Evolutionary conservation across 306 rosid species (phyloP).

Genomic region (Sindora glabra): DNA sequence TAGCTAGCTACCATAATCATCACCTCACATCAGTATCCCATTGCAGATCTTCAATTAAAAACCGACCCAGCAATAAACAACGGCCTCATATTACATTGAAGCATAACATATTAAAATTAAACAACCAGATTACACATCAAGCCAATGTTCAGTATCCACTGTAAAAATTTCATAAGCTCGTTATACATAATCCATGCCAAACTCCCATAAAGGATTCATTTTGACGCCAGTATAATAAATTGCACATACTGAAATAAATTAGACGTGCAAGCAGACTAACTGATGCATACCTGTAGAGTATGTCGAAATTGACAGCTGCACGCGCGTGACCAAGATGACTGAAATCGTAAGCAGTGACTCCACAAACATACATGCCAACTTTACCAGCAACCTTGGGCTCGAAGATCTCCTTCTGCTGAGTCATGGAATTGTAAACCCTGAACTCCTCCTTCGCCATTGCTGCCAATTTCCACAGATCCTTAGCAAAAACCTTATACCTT

Average conservation of each 20-base stretch:
- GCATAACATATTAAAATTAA: background rate
- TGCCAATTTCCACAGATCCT: background rate
- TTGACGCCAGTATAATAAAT: background rate
- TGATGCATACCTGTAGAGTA: conserved; percentile 54
- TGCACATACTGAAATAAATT: too few relatives aligned
- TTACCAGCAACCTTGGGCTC: conserved; percentile 44
- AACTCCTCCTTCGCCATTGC: conserved; percentile 59
- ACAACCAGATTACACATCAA: background rate
- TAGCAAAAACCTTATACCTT: background rate
- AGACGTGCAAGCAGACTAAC: background rate
- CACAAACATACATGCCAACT: conserved; percentile 88
- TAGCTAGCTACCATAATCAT: background rate
- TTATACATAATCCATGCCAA: background rate
- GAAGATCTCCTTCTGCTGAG: conserved; percentile 74
- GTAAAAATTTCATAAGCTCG: background rate
- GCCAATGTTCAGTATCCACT: background rate
- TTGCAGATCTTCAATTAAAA: background rate
- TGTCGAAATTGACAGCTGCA: conserved; percentile 80
- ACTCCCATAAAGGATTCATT: background rate
- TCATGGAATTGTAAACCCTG: conserved; percentile 76
- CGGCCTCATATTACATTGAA: too few relatives aligned
- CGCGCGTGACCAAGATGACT: conserved; percentile 98
- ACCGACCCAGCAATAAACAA: background rate
- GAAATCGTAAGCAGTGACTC: conserved; percentile 78
- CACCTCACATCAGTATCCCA: background rate